A percentile compares a stretch with the other conserved stretches of the same genome.
Evolutionary conservation across 257 asterid genomes (phyloP).

Genomic region (Ilex asprella): DNA sequence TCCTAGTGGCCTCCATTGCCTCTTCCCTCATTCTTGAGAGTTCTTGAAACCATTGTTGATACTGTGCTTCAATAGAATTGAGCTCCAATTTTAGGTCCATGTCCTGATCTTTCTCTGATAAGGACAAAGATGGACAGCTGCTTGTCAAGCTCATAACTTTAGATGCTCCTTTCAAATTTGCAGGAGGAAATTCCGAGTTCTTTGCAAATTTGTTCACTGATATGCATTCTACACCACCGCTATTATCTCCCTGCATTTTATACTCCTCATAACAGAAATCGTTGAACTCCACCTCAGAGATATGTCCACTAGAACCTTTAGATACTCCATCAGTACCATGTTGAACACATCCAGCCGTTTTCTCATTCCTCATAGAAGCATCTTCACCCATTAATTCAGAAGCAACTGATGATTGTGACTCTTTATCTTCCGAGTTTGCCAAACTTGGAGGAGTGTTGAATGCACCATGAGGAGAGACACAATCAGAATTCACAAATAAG

Average conservation of each 20-base stretch:
- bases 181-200: slow-evolving; percentile 12
- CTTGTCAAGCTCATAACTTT: slow-evolving; percentile 23
- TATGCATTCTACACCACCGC: slow-evolving; percentile 20
- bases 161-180: slow-evolving; percentile 14
- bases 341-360: slow-evolving; percentile 11
- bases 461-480: slow-evolving; percentile 16
- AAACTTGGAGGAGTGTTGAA: slow-evolving; percentile 21
- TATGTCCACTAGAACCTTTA: slow-evolving; percentile 22
- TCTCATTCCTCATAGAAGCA: slow-evolving; percentile 21
- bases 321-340: slow-evolving; percentile 10
- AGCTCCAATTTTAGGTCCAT: slow-evolving; percentile 24
- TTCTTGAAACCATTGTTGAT: slow-evolving; percentile 27
- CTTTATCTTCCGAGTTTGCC: slow-evolving; percentile 15
- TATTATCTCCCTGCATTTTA: slow-evolving; percentile 23
- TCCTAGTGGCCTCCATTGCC: slow-evolving; percentile 35
- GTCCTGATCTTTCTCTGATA: slow-evolving; percentile 22
- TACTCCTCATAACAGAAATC: slow-evolving; percentile 27
- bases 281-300: slow-evolving; percentile 33
- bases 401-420: slow-evolving; percentile 36
- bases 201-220: slow-evolving; percentile 18
- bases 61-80: slow-evolving; percentile 24
- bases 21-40: slow-evolving; percentile 30
- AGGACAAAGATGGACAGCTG: slow-evolving; percentile 23
- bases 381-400: slow-evolving; percentile 29
- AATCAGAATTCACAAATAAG: slow-evolving; percentile 10